Conservation (phyloP, 352 stramenopile species). For the Phytopythium montanum region DNA sequence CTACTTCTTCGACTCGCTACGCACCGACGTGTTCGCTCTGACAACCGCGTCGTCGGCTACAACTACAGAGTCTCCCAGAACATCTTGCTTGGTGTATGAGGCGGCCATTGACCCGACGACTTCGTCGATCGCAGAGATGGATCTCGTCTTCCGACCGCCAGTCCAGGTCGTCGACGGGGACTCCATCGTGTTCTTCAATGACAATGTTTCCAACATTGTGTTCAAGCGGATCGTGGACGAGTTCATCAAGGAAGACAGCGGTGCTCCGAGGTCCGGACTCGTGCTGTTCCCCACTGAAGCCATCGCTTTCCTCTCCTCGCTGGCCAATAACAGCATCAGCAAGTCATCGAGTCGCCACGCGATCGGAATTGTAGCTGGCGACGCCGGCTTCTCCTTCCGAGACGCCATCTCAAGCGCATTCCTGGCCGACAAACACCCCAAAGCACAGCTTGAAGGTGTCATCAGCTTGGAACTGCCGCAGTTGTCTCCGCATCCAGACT, state of each 20-base stretch:
- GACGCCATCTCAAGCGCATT: slow-evolving; percentile 61
- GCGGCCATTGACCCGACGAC: slow-evolving; percentile 40
- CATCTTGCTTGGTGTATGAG: slow-evolving; percentile 32
- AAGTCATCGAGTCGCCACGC: neutral
- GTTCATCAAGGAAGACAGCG: slow-evolving; percentile 1
- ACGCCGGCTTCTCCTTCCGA: slow-evolving; percentile 59
- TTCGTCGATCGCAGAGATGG: slow-evolving; percentile 45
- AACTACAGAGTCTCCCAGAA: no score
- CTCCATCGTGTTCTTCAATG: slow-evolving; percentile 19
- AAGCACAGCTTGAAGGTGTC: neutral
- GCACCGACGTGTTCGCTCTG: slow-evolving; percentile 61
- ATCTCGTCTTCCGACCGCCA: slow-evolving; percentile 30
- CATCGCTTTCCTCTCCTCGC: slow-evolving; percentile 42
- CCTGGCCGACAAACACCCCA: slow-evolving; percentile 16
- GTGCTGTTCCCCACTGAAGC: slow-evolving; percentile 71
- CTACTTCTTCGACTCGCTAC: slow-evolving; percentile 81
- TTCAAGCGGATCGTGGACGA: slow-evolving; percentile 30
- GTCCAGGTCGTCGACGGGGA: neutral
- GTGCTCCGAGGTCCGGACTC: slow-evolving; percentile 27
- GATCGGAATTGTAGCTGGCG: slow-evolving; percentile 39
- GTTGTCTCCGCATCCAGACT: slow-evolving; percentile 73
- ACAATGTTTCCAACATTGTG: slow-evolving; percentile 34
- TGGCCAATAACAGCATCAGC: slow-evolving; percentile 13
- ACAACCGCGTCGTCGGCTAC: neutral
- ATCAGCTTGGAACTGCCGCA: slow-evolving; percentile 57